Evolutionary conservation across 78 protist genomes (phyloP), one percentile per base, ranked within the genome.

Genomic region (Protostelium mycophagum): DNA sequence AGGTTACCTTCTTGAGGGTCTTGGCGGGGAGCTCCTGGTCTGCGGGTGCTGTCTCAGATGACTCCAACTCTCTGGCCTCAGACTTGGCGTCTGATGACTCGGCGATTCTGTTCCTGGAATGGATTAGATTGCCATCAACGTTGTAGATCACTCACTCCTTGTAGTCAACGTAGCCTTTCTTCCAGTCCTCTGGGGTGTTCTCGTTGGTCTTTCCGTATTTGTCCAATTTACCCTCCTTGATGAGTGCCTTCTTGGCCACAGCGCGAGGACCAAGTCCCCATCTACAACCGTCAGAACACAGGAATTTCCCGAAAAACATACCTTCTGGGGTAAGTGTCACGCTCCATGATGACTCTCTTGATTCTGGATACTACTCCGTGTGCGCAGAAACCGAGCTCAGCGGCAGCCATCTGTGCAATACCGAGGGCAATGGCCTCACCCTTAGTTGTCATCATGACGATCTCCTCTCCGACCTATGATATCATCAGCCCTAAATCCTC

Each of bases 261-360:
- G 99, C 99, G 38, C 92, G 85, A 28, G 99, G 99, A 36, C 99
- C 99, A 23, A 97, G 94, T 37, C 99, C 99, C 99, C 99, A 99
- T 37, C 91, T 87, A 51, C 73, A 51, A 51, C 73, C 31, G 16
- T 5, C 16, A 5, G 16, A 16, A 25, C 73, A 25, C 73, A 5
- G 16, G 73, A 25, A 16, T 51, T 5, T 5, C 5, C 31, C 31
- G 5, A 5, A 51, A 5, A 16, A 25, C 31, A 51, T 51, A 51
- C 73, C 73, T 51, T 36, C 98, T 93, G 31, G 99, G 99, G 96
- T 99, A 99, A 16, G 98, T 97, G 94, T 98, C 99, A 35, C 99
- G 95, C 90, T 99, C 99, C 99, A 99, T 99, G 93, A 99, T 96
- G 37, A 99, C 99, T 29, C 99, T 97, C 98, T 99, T 99, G 91